Evolutionary conservation across 768 basidiomycete genomes (phyloP), one percentile per base, ranked within the genome.

Genomic region (Amanita exitialis): DNA sequence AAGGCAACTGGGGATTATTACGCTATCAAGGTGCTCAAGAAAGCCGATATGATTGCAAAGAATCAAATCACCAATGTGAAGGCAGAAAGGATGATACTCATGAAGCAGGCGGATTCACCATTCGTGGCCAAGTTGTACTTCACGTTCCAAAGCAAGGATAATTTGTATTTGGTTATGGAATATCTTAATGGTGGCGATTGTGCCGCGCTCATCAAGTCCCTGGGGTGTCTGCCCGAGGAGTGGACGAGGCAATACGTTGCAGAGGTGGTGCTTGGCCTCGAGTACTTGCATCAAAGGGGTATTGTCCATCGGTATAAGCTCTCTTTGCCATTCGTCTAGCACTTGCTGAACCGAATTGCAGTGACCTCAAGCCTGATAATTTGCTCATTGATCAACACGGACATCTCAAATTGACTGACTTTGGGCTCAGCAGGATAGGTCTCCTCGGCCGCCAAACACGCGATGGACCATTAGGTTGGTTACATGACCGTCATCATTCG

Each of bases 1-100:
- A 94, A 91, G 60, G 87, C 79, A 4, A 99, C 96, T 2, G 96
- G 96, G 47, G 96, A 98, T 67, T 98, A 97, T 68, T 99, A 86
- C 69, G 96, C 96, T 23, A 95, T 99, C 80, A 99, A 99, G 69
- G 94, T 98, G n/a, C 69, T 99, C 63, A 97, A 95, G 73, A 99
- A 99, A 73, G 91, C 93, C n/a, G 96, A 99, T 69, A 99, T 99
- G 96, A 98, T 99, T 65, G 90, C 96, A 36, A 99, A 99, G 79
- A 99, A 99, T 72, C 96, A 99, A 67, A 95, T 99, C 65, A 98
- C 96, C 44, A 99, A 98, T 64, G 96, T 99, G 66, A 98, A 98
- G 70, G 96, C 96, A 1, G 96, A 99, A 71, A 80, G 96, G 52
- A 98, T 96, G 84, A 99, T 99, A 61, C 77, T 99, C 58, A 99